Conservation (phyloP, 129 eudicot genomes). For the Oenanthe sinensis region DNA sequence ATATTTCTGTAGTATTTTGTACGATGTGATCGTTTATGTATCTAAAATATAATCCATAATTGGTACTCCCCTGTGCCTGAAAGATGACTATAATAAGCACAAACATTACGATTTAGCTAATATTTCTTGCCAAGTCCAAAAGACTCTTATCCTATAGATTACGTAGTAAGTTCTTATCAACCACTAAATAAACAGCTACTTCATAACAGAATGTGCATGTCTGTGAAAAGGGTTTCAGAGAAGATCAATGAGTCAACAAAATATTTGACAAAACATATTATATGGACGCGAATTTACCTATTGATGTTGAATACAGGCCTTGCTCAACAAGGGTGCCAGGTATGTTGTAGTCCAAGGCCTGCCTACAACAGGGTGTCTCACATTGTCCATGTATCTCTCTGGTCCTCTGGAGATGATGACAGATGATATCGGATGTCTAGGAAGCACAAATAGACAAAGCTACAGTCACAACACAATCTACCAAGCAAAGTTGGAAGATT, state of each 20-base stretch:
- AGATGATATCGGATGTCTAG: conserved; percentile 58
- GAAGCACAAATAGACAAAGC: conserved; percentile 42
- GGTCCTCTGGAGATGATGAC: conserved; percentile 37
- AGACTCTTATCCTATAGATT: neutral
- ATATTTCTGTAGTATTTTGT: neutral
- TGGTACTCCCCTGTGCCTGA: neutral
- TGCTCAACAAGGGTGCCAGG: conserved; percentile 72
- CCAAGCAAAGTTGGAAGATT: conserved; percentile 37
- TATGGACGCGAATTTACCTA: neutral
- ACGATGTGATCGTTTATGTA: neutral
- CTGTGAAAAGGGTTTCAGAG: neutral
- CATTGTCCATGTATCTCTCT: conserved; percentile 49
- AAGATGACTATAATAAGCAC: neutral
- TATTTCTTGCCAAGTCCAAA: neutral
- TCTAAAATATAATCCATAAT: too few relatives aligned
- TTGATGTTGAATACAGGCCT: conserved; percentile 31
- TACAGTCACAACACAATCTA: conserved; percentile 54
- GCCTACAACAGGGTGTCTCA: conserved; percentile 82
- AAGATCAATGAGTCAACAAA: neutral
- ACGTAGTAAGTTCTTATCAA: too few relatives aligned
- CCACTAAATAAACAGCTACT: too few relatives aligned
- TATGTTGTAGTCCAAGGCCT: conserved; percentile 83
- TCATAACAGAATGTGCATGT: neutral
- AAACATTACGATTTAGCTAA: neutral
- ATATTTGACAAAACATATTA: neutral